These are phyloP conservation scores for Podospora sp. DNA, from an alignment of 495 filamentous ascomycete species.

Conservation along the genomic window DNA sequence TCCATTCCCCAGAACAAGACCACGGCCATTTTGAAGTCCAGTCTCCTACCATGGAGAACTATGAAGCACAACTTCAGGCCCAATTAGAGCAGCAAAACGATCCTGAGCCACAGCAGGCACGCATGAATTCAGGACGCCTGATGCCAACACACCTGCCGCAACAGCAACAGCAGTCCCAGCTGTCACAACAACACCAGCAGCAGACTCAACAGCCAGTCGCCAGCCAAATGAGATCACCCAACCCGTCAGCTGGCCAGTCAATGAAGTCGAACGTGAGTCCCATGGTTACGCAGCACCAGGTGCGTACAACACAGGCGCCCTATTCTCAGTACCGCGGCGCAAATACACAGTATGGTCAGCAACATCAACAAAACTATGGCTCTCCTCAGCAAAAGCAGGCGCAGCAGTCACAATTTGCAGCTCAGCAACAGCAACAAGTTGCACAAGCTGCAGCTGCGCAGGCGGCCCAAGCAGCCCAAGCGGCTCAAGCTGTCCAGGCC, in stretches of 20 bases:
- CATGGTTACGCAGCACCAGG: constrained; percentile 24
- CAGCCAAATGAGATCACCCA: constrained; percentile 31
- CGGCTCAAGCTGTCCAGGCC: constrained; percentile 20
- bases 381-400: constrained; percentile 27
- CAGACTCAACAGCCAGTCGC: constrained; percentile 27
- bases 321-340: constrained; percentile 29
- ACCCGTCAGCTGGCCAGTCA: constrained; percentile 31
- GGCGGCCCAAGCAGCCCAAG: constrained; percentile 16
- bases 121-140: constrained; percentile 21
- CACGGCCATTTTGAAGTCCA: constrained; percentile 35
- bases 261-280: constrained; percentile 25
- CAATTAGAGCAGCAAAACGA: constrained; percentile 36
- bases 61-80: constrained; percentile 38
- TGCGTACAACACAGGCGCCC: constrained; percentile 23
- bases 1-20: constrained; percentile 28
- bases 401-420: constrained; percentile 29
- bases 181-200: constrained; percentile 31
- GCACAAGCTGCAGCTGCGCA: constrained; percentile 16
- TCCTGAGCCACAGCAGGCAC: constrained; percentile 22
- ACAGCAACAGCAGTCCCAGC: constrained; percentile 28
- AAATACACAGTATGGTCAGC: constrained; percentile 24
- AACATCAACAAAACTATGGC: constrained; percentile 28
- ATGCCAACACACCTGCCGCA: constrained; percentile 28
- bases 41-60: constrained; percentile 38
- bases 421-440: constrained; percentile 28